A percentile compares a stretch with the other conserved stretches of the same genome.
phyloP scores from a whole-genome alignment of 805 yeast genomes.

The Nakazawaea siamensis region DNA sequence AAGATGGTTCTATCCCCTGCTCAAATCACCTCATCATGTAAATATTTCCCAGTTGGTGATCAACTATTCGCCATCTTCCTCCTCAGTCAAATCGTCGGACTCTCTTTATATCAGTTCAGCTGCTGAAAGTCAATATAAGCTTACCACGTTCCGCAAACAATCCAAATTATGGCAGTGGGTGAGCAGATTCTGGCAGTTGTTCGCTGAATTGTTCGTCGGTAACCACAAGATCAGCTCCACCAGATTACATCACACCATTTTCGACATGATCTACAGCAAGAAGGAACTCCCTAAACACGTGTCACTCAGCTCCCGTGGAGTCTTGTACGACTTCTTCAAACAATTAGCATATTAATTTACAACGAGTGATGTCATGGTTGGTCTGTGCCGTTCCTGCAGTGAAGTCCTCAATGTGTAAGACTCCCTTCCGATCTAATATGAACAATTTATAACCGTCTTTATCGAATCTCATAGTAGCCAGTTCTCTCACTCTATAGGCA shows the following conservation, averaged over 20 bases:
- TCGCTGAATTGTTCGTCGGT: background rate
- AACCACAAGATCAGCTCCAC: conserved; percentile 14
- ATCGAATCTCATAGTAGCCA: conserved; percentile 74
- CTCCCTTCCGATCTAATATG: conserved; percentile 75
- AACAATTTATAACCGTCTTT: conserved; percentile 75
- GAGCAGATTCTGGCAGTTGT: too few relatives aligned
- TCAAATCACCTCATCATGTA: conserved; percentile 8
- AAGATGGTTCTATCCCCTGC: conserved; percentile 1
- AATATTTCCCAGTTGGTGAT: conserved; percentile 8
- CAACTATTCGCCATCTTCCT: conserved; percentile 5
- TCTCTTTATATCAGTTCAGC: conserved; percentile 4
- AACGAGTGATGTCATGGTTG: conserved; percentile 58
- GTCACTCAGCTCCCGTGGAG: conserved; percentile 4
- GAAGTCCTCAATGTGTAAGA: conserved; percentile 74
- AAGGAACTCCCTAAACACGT: conserved; percentile 5
- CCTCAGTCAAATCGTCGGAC: background rate
- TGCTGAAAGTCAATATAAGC: background rate
- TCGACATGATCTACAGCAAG: conserved; percentile 20
- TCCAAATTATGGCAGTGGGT: background rate
- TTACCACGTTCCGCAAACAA: background rate
- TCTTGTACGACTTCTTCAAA: conserved; percentile 4
- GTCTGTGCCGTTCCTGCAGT: conserved; percentile 78
- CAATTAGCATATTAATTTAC: conserved; percentile 33
- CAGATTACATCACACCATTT: conserved; percentile 21
- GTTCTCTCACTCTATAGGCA: conserved; percentile 62